These are phyloP conservation scores for Teunomyces tritomae DNA, from an alignment of 805 yeast species.

Conservation along the genomic window DNA sequence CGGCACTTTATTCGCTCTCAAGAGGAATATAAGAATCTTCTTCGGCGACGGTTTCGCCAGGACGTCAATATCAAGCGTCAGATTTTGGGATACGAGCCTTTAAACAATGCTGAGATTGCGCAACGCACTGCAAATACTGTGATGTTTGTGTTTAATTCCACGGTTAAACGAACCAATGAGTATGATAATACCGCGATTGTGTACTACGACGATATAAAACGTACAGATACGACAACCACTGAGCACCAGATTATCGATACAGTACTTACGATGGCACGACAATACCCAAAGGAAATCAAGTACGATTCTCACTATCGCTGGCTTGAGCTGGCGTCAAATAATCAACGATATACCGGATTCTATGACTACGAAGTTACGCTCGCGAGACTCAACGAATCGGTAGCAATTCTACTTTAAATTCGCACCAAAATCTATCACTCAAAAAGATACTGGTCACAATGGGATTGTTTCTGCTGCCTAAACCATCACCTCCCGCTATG, in stretches of 20 bases:
- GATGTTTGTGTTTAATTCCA: constrained; percentile 31
- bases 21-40: not conserved
- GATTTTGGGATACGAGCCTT: constrained; percentile 5
- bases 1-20: constrained; percentile 21
- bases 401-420: not conserved
- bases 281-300: constrained; percentile 21
- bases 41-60: constrained; percentile 5
- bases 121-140: constrained; percentile 25
- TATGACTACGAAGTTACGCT: constrained; percentile 22
- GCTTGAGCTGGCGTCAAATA: constrained; percentile 13
- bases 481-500: constrained; percentile 1
- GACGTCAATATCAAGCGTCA: constrained; percentile 16
- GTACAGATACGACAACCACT: constrained; percentile 11
- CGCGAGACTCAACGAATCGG: constrained; percentile 28
- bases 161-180: constrained; percentile 14
- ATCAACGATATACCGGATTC: constrained; percentile 19
- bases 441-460: constrained; percentile 4
- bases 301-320: constrained; percentile 24
- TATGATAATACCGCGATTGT: constrained; percentile 8
- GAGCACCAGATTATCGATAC: constrained; percentile 25
- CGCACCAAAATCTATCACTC: not conserved
- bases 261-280: constrained; percentile 20
- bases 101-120: constrained; percentile 12
- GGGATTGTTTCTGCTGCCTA: constrained; percentile 17
- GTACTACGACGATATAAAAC: constrained; percentile 17